Percentiles rank a stretch among this genome's conserved stretches.
These are phyloP conservation scores for Wickerhamiella bombiphila DNA, from an alignment of 805 yeast genomes.

Conservation along the genomic window DNA sequence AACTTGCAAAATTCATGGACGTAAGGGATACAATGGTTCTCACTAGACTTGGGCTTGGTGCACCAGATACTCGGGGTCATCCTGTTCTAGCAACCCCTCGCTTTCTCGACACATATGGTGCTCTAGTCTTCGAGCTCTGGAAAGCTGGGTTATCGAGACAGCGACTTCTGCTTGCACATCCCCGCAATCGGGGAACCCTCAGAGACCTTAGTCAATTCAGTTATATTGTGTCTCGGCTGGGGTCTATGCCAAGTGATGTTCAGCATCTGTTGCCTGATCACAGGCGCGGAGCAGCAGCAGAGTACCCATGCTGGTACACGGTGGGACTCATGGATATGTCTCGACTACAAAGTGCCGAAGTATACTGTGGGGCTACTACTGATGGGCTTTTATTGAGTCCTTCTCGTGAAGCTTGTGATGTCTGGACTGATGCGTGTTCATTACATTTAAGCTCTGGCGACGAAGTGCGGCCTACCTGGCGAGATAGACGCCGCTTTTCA, in stretches of 20 bases:
- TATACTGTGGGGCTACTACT: constrained; percentile 47
- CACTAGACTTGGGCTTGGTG: constrained; percentile 1
- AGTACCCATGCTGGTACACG: constrained; percentile 31
- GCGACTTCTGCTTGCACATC: constrained; percentile 31
- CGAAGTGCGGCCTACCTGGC: constrained; percentile 14
- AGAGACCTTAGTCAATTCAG: constrained; percentile 29
- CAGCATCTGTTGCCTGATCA: constrained; percentile 23
- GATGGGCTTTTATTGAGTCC: constrained; percentile 42
- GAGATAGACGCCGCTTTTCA: constrained; percentile 19
- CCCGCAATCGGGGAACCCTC: constrained; percentile 3
- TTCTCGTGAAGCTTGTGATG: constrained; percentile 16
- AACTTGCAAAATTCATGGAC: constrained; percentile 12
- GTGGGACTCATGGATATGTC: constrained; percentile 46
- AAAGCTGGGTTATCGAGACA: constrained; percentile 46
- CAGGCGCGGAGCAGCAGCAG: constrained; percentile 13
- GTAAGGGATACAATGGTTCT: constrained; percentile 5
- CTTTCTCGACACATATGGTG: constrained; percentile 42
- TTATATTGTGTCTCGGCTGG: constrained; percentile 44
- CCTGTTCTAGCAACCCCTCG: constrained; percentile 28
- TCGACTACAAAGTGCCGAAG: constrained; percentile 23
- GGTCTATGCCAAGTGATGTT: constrained; percentile 47
- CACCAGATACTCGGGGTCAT: constrained; percentile 13
- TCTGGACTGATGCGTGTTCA: constrained; percentile 6
- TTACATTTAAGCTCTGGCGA: constrained; percentile 6
- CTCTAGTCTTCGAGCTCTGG: constrained; percentile 49